Conservation (phyloP, 768 basidiomycete genomes). For the Dacryopinax primogenitus region DNA sequence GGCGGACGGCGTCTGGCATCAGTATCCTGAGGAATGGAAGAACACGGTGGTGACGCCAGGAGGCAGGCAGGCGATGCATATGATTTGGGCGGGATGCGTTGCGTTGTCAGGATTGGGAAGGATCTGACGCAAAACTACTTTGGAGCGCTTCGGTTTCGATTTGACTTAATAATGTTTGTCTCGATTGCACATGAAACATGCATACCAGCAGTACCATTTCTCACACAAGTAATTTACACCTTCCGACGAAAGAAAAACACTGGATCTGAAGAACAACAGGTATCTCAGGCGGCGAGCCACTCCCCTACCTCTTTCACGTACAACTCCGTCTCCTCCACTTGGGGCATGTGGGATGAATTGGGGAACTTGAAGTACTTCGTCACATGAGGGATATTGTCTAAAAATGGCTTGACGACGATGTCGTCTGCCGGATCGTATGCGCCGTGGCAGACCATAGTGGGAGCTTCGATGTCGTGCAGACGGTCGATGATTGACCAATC, state of each 20-base stretch:
- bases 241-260: too few relatives aligned
- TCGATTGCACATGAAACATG: too few relatives aligned
- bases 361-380: constrained; percentile 35
- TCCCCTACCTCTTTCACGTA: constrained; percentile 30
- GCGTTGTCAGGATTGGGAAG: constrained; percentile 1
- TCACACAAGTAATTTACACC: too few relatives aligned
- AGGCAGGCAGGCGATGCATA: not conserved
- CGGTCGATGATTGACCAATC: constrained; percentile 38
- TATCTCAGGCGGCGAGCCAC: constrained; percentile 23
- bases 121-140: not conserved
- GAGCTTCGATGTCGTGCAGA: constrained; percentile 30
- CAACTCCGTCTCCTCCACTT: constrained; percentile 33
- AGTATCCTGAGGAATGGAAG: not conserved
- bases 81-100: constrained; percentile 1
- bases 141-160: not conserved
- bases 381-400: constrained; percentile 30
- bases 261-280: not conserved
- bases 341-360: constrained; percentile 35
- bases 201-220: not conserved
- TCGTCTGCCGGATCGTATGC: constrained; percentile 33
- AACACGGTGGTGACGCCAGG: not conserved
- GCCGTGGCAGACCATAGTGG: constrained; percentile 33
- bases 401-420: constrained; percentile 29
- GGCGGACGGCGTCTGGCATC: not conserved
- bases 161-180: too few relatives aligned